Percentiles rank a stretch among this genome's conserved stretches.
Conservation (phyloP, 352 stramenopile species). For the Thraustotheca clavata region DNA sequence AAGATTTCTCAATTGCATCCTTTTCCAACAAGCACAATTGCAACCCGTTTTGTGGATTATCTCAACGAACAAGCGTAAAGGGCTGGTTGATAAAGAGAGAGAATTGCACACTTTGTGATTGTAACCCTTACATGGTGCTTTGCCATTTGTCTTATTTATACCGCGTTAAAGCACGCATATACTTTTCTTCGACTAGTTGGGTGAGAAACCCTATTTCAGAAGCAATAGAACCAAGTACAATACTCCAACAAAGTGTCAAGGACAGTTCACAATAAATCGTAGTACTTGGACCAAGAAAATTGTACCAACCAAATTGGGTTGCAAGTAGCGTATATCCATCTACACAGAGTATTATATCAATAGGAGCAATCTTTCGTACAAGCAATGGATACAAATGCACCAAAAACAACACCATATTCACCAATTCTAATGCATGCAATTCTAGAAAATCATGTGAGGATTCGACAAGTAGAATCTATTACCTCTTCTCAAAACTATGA, state of each 20-base stretch:
- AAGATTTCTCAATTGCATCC: conserved; percentile 66
- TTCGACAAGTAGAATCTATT: too few species aligned
- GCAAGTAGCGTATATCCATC: too few species aligned
- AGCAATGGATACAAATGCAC: neutral
- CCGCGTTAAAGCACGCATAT: neutral
- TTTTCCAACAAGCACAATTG: conserved; percentile 41
- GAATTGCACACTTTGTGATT: neutral
- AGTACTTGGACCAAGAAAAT: too few species aligned
- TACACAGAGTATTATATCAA: too few species aligned
- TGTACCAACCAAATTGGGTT: too few species aligned
- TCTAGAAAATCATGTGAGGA: neutral
- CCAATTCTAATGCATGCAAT: neutral
- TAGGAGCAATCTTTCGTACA: neutral
- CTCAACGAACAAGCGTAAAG: conserved; percentile 56
- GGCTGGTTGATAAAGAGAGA: neutral
- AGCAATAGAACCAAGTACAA: neutral
- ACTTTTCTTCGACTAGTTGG: conserved; percentile 2
- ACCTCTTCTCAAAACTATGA: too few species aligned
- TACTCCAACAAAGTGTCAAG: neutral
- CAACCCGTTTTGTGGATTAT: conserved; percentile 64
- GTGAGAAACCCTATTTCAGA: neutral
- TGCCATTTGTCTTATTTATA: conserved; percentile 3
- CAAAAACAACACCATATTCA: neutral
- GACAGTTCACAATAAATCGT: too few species aligned
- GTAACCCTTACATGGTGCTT: neutral